phyloP scores from a whole-genome alignment of 192 early-diverging fungal genomes.

The Coemansia javaensis region DNA sequence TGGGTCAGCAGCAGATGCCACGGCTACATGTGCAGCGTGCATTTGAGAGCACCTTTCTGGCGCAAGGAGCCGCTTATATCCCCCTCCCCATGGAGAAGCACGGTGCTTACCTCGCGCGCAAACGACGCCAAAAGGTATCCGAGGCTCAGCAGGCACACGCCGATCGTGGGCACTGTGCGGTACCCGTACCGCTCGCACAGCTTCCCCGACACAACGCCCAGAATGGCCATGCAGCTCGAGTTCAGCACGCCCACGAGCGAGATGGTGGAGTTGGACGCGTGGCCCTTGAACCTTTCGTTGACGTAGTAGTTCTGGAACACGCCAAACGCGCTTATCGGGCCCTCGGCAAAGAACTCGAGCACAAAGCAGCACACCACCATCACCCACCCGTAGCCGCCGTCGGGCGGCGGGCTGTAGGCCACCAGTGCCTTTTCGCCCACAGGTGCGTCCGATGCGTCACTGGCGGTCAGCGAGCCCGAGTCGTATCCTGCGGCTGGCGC shows the following conservation, averaged over 20 bases:
- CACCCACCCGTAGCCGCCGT: conserved; percentile 51
- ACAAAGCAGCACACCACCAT: conserved; percentile 48
- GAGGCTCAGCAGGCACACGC: conserved; percentile 27
- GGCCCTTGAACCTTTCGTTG: conserved; percentile 41
- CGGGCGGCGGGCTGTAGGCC: conserved; percentile 20
- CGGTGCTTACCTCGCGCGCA: conserved; percentile 43
- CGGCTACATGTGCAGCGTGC: too few relatives aligned
- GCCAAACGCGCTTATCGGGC: conserved; percentile 50
- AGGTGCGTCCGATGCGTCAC: conserved; percentile 2
- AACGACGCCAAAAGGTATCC: conserved; percentile 50
- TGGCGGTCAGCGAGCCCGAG: conserved; percentile 20
- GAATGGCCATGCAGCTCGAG: conserved; percentile 35
- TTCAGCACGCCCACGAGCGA: conserved; percentile 44
- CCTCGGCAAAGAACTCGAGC: conserved; percentile 46
- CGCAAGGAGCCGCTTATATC: neutral
- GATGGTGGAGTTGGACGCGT: conserved; percentile 40
- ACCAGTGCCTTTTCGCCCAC: conserved; percentile 10
- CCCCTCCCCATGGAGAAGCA: neutral
- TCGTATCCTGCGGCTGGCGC: conserved; percentile 7
- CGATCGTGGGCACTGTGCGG: conserved; percentile 30
- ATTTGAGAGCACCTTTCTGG: too few relatives aligned
- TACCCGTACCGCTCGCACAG: conserved; percentile 46
- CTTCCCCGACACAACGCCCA: conserved; percentile 47
- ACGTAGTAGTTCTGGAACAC: conserved; percentile 50
- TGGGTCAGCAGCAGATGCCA: conserved; percentile 62